Base-by-base conservation (phyloP, 2,329 filamentous ascomycete species). In the Cytospora mali region DNA sequence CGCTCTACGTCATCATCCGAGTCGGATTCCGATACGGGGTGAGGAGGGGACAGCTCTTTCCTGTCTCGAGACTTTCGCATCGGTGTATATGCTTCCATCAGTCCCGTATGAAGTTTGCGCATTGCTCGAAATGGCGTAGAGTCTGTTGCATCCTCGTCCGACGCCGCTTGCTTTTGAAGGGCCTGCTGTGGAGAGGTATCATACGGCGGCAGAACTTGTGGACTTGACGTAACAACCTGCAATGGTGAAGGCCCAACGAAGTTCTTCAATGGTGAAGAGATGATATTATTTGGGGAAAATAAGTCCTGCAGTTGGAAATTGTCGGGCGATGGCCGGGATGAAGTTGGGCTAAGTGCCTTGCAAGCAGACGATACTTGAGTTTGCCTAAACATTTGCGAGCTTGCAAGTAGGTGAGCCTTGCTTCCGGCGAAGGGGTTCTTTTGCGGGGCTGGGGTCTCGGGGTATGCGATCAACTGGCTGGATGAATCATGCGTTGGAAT, bases 321-420 rank as follows among this genome's bases (percentile, higher is more conserved):
- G 49, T 79, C 74, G 0, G 84, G 84, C 1, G 84, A 87, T 0
- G 84, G 84, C 13, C 84, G 77, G 1, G 84, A 86, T 1, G 83
- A 86, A 0, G 84, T 86, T 23, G 84, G 84, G 62, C 83, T 86
- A 52, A 75, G 71, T 27, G 74, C 76, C 68, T 80, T 84, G 18
- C 79, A 69, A 1, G 77, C 82, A 1, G 84, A 85, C 2, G 84
- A 85, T 33, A 75, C 75, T 65, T 84, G 84, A 0, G 84, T 86
- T 66, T 81, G 79, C 1, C 75, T 78, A 66, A 87, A 87, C 10
- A 87, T 74, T 69, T 87, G 83, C 9, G 82, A 81, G 69, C 70
- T 76, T 59, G 66, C 74, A 69, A 76, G 75, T 67, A 73, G 70
- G 62, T 62, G 73, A 67, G 61, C 72, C 71, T 58, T 72, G 66